A percentile compares a stretch with the other conserved stretches of the same genome.
These are phyloP conservation scores for Rhizopogon sp. DNA, from an alignment of 768 basidiomycete species.

Conservation along the genomic window DNA sequence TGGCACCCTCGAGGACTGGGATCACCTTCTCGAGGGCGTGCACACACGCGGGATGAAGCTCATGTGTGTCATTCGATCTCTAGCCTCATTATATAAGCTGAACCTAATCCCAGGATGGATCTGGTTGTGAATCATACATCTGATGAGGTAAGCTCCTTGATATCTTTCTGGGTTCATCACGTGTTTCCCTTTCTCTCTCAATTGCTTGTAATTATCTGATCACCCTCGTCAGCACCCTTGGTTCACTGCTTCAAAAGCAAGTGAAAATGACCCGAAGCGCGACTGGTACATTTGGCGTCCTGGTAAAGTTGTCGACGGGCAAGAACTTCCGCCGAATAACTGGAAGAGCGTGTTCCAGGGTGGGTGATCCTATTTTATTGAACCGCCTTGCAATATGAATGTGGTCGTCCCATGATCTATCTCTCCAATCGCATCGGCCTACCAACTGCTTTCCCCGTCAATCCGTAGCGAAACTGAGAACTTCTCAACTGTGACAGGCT, in stretches of 20 bases:
- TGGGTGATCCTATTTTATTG: conserved; percentile 13
- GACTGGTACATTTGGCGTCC: conserved; percentile 79
- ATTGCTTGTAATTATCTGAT: conserved; percentile 1
- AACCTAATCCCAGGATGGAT: conserved; percentile 51
- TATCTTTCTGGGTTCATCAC: not conserved
- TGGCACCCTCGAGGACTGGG: conserved; percentile 61
- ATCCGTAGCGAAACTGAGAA: not conserved
- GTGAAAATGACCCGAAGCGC: conserved; percentile 49
- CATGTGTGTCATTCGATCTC: conserved; percentile 34
- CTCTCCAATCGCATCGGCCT: not conserved
- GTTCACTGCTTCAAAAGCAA: conserved; percentile 58
- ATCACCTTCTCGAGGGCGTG: conserved; percentile 44
- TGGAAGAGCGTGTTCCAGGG: conserved; percentile 69
- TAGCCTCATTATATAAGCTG: conserved; percentile 5
- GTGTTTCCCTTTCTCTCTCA: conserved; percentile 3
- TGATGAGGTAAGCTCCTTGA: conserved; percentile 40
- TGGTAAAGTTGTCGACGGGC: conserved; percentile 47
- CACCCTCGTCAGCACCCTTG: conserved; percentile 51
- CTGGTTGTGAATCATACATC: conserved; percentile 75
- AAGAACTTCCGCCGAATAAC: conserved; percentile 63
- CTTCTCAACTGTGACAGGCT: conserved; percentile 31
- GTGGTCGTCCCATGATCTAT: no score
- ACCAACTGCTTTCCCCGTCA: not conserved
- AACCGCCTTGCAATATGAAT: not conserved
- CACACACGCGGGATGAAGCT: conserved; percentile 68